Conservation (phyloP, 495 filamentous ascomycete genomes). For the Penicillium verhagenii region DNA sequence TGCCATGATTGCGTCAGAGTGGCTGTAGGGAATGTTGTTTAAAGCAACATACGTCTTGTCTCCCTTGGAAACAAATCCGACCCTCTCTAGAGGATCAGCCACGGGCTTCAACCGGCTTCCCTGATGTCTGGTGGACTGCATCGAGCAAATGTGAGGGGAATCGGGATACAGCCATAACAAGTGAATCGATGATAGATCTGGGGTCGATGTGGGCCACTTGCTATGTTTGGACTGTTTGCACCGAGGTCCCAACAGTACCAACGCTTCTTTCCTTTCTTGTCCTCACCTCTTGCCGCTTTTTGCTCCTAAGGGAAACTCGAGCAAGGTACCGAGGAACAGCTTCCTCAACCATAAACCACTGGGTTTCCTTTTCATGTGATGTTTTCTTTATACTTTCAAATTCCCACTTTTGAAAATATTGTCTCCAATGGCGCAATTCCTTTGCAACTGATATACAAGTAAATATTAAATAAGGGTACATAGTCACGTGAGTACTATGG, state of each 20-base stretch:
- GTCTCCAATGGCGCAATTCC: conserved; percentile 15
- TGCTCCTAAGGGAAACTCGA: too few relatives aligned
- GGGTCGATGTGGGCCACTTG: conserved; percentile 6
- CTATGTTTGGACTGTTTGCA: conserved; percentile 21
- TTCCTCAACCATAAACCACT: too few relatives aligned
- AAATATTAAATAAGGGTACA: too few relatives aligned
- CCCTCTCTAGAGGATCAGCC: conserved; percentile 70
- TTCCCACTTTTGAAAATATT: too few relatives aligned
- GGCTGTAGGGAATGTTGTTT: not conserved
- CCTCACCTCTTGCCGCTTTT: too few relatives aligned
- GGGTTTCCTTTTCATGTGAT: too few relatives aligned
- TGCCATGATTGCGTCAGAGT: conserved; percentile 32
- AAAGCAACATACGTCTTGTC: conserved; percentile 63
- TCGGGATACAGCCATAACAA: not conserved
- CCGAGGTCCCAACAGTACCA: conserved; percentile 29
- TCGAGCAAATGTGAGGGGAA: conserved; percentile 15
- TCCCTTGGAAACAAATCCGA: conserved; percentile 86
- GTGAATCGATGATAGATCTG: too few relatives aligned
- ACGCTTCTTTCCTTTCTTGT: too few relatives aligned
- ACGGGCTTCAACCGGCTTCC: conserved; percentile 71
- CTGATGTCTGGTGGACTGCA: conserved; percentile 20
- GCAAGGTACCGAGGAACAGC: too few relatives aligned
- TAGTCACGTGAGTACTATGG: too few relatives aligned
- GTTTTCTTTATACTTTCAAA: too few relatives aligned
- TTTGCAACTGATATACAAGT: too few relatives aligned